Evolutionary conservation across 768 basidiomycete species (phyloP).

Genomic region (Hygrophorus pudorinus): DNA sequence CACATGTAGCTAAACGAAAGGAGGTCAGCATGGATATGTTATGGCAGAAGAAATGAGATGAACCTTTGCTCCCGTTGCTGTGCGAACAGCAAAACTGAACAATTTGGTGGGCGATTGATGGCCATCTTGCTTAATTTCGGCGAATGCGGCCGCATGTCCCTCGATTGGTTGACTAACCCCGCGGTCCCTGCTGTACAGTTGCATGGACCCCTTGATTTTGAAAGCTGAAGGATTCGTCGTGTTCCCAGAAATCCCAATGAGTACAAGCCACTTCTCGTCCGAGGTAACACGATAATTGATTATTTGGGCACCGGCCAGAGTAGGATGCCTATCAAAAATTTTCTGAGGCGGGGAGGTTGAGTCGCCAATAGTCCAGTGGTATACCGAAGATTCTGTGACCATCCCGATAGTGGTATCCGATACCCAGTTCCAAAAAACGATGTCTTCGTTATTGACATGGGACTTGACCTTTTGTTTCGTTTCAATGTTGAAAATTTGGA

Average conservation of each 20-base stretch:
- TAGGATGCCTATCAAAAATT: constrained; percentile 92
- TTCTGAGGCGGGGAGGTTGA: constrained; percentile 75
- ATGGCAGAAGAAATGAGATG: constrained; percentile 13
- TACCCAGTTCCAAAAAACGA: constrained; percentile 99
- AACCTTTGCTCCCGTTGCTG: constrained; percentile 97
- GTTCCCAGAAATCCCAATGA: constrained; percentile 92
- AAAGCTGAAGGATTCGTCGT: constrained; percentile 89
- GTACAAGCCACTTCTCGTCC: constrained; percentile 96
- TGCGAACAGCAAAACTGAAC: constrained; percentile 92
- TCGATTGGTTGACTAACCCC: constrained; percentile 97
- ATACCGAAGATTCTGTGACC: constrained; percentile 90
- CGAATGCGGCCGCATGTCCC: constrained; percentile 95
- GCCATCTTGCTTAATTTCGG: constrained; percentile 85
- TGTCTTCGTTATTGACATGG: constrained; percentile 86
- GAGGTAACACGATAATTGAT: constrained; percentile 93
- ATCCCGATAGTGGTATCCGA: constrained; percentile 85
- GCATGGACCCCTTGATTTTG: constrained; percentile 98
- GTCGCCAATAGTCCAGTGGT: constrained; percentile 80
- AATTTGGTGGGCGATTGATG: constrained; percentile 79
- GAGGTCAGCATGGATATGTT: constrained; percentile 3
- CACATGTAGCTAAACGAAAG: constrained; percentile 69
- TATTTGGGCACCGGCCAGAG: constrained; percentile 91
- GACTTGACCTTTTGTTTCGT: constrained; percentile 97
- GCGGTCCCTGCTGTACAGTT: constrained; percentile 87
- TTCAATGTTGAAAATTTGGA: constrained; percentile 98